phyloP scores from a whole-genome alignment of 2,329 filamentous ascomycete species.

The Phoma herbarum region DNA sequence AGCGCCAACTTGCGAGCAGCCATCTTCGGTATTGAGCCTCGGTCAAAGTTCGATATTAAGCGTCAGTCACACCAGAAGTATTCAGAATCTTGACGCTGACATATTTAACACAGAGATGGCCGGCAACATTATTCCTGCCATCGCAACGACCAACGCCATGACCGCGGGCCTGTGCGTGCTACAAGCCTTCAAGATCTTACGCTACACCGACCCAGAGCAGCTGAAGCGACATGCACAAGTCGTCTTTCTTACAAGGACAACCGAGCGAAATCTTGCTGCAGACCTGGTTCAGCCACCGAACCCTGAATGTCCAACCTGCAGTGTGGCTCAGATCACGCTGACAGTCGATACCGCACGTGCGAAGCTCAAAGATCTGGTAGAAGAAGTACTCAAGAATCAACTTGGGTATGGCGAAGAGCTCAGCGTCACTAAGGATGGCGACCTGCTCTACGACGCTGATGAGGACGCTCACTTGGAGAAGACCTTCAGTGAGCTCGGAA shows the following conservation, averaged over 20 bases:
- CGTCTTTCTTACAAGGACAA: constrained; percentile 81
- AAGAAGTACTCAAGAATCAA: constrained; percentile 73
- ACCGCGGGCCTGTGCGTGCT: constrained; percentile 92
- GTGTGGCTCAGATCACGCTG: constrained; percentile 73
- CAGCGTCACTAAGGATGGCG: constrained; percentile 75
- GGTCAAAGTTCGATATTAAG: constrained; percentile 96
- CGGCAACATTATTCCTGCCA: constrained; percentile 97
- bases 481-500: constrained; percentile 78
- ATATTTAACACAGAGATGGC: constrained; percentile 77
- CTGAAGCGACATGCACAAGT: constrained; percentile 71
- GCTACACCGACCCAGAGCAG: constrained; percentile 55
- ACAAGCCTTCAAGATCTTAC: constrained; percentile 90
- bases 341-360: constrained; percentile 74
- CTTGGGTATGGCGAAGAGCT: constrained; percentile 85
- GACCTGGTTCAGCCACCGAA: constrained; percentile 72
- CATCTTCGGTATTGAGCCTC: constrained; percentile 87
- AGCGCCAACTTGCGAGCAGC: constrained; percentile 88
- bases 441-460: constrained; percentile 86
- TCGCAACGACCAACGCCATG: constrained; percentile 97
- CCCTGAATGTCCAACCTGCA: constrained; percentile 83
- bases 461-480: constrained; percentile 85
- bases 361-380: constrained; percentile 81
- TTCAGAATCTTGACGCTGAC: constrained; percentile 12
- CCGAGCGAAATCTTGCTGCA: constrained; percentile 66
- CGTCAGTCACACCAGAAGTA: constrained; percentile 52